Evolutionary conservation across 768 basidiomycete genomes (phyloP).

Genomic region (Phylloporus scabripes): DNA sequence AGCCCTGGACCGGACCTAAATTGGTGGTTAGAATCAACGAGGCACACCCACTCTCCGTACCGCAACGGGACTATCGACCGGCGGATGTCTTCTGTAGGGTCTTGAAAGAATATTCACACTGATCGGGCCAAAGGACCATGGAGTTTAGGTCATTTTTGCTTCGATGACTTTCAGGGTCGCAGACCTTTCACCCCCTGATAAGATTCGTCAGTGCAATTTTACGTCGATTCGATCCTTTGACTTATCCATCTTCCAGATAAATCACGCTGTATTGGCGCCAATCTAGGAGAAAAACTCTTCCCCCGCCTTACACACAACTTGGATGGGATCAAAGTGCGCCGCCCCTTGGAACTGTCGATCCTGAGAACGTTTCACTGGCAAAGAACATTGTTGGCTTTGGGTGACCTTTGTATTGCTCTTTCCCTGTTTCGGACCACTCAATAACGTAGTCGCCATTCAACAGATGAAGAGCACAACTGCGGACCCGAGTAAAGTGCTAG

Average conservation of each 20-base stretch:
- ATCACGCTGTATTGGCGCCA: conserved; percentile 2
- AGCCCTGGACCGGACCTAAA: background rate
- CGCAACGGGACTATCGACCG: background rate
- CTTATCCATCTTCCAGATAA: background rate
- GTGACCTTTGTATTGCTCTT: too few relatives aligned
- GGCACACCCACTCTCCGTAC: conserved; percentile 2
- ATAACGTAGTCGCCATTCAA: too few relatives aligned
- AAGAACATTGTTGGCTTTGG: background rate
- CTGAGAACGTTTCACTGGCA: background rate
- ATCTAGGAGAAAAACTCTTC: background rate
- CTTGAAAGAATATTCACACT: conserved; percentile 7
- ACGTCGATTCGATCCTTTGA: background rate
- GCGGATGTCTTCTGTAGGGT: conserved; percentile 8
- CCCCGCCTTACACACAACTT: conserved; percentile 5
- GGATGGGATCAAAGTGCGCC: conserved; percentile 15
- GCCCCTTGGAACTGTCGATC: background rate
- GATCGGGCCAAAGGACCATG: background rate
- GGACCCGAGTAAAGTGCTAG: background rate
- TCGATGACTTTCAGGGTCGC: conserved; percentile 11
- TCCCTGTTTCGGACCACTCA: too few relatives aligned
- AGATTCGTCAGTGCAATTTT: background rate
- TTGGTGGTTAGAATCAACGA: conserved; percentile 16
- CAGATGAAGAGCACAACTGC: too few relatives aligned
- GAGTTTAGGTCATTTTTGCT: conserved; percentile 12
- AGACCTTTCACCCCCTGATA: conserved; percentile 3